These are phyloP conservation scores for Tillandsia fasciculata DNA, from an alignment of 176 grass and related monocot species.

Conservation along the genomic window DNA sequence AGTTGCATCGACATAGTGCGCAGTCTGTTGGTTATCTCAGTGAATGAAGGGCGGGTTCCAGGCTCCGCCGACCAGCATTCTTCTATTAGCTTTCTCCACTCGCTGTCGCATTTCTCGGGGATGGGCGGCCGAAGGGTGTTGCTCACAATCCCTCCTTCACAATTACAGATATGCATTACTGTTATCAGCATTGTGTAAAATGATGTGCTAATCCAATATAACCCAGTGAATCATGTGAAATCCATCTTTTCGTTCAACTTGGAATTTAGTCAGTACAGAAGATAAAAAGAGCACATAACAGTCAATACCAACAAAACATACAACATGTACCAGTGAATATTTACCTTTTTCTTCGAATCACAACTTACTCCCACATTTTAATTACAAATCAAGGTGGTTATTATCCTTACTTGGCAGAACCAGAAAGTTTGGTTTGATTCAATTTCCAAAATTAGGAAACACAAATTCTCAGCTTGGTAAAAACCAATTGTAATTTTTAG, in stretches of 20 bases:
- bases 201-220: not conserved
- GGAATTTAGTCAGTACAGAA: not conserved
- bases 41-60: constrained; percentile 63
- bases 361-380: no score
- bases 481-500: no score
- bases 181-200: not conserved
- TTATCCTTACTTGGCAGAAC: no score
- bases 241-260: not conserved
- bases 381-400: no score
- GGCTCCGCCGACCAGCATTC: constrained; percentile 72
- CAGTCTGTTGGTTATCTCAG: constrained; percentile 51
- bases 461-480: no score
- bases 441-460: no score
- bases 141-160: constrained; percentile 78
- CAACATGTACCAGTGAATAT: no score
- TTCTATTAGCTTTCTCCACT: constrained; percentile 77
- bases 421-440: no score
- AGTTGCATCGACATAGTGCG: constrained; percentile 58
- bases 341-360: no score
- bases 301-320: no score
- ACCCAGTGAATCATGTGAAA: not conserved
- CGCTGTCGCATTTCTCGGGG: constrained; percentile 55
- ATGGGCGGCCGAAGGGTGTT: constrained; percentile 81
- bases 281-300: not conserved
- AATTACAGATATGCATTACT: not conserved